Base-by-base conservation (phyloP, 2,329 filamentous ascomycete genomes). In the Septoria petroselini region DNA sequence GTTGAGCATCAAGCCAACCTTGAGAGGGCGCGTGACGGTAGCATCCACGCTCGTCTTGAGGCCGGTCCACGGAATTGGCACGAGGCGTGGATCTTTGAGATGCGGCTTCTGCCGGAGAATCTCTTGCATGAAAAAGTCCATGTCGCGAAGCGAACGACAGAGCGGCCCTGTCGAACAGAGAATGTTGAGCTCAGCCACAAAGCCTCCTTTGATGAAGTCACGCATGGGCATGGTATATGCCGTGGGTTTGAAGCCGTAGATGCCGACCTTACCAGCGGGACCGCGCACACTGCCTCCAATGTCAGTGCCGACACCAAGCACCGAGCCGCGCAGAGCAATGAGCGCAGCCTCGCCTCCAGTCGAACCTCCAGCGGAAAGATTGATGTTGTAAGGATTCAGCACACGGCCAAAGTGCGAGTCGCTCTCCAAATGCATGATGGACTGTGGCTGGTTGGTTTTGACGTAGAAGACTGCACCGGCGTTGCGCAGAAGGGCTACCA, bases 241-340 rank as follows among this genome's bases (percentile, higher is more conserved):
- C 1, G 55, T 57, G 1, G 74, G 70, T 52, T 59, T 59, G 52
- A 63, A 62, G 12, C 63, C 63, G 25, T 58, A 64, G 39, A 66
- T 60, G 8, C 62, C 64, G 34, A 68, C 68, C 70, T 90, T 91
- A 60, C 95, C 91, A 48, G 95, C 86, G 68, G 86, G 91, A 65
- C 95, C 93, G 61, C 83, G 81, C 62, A 93, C 83, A 46, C 69
- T 73, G 2, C 76, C 76, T 0, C 74, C 76, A 39, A 84, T 74
- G 65, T 85, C 82, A 12, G 48, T 84, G 0, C 80, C 81, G 12
- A 84, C 71, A 0, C 83, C 83, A 1, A 85, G 60, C 44, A 81
- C 71, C 21, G 71, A 76, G 0, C 81, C 82, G 23, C 74, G 72
- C 71, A 84, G 75, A 4, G 76, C 77, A 18, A 84, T 60, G 7